Evolutionary conservation across 108 stramenopile species (phyloP), one percentile per base, ranked within the genome.

Genomic region (Pinguiococcus pyrenoidosus): DNA sequence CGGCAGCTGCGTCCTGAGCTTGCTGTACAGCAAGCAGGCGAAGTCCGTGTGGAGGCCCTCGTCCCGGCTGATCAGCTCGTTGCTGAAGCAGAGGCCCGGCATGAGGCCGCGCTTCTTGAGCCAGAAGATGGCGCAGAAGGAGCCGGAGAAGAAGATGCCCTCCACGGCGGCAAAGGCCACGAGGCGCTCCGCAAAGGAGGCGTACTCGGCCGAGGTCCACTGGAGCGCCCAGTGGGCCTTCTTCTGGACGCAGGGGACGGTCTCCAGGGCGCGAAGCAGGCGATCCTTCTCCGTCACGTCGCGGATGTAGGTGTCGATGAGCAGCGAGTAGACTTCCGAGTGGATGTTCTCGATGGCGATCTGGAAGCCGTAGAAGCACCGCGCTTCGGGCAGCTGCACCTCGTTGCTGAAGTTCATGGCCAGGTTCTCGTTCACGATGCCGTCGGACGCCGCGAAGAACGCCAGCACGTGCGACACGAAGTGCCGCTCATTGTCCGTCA

Each of bases 341-440:
- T 99, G 98, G 57, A 99, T 99, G 58, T 95, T 99, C 69, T 99
- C 98, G 43, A 99, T 91, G 32, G 95, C 95, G 59, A 99, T 99
- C 74, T 99, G 98, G 52, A 99, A 99, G 29, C 98, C 98, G 63
- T 99, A 99, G 69, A 99, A 99, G 68, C 95, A 99, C 8, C 98
- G 74, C 13, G 98, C 98, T 75, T 99, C 98, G 5, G 92, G 68
- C 5, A 74, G 64, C 45, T 86, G 85, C 18, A 99, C 82, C 60
- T 99, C 95, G 20, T 80, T 89, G 54, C 84, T 81, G 59, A 99
- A 99, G 75, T 96, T 95, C 37, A 78, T 74, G 4, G 89, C 86
- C 40, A 99, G 73, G 68, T 99, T 99, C 62, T 61, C 59, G 66
- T 94, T 94, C 45, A 99, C 99, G 54, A 99, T 99, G 16, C 99